Conservation (phyloP, 2,329 filamentous ascomycete genomes). For the Paecilomyces dactylethromorphus region DNA sequence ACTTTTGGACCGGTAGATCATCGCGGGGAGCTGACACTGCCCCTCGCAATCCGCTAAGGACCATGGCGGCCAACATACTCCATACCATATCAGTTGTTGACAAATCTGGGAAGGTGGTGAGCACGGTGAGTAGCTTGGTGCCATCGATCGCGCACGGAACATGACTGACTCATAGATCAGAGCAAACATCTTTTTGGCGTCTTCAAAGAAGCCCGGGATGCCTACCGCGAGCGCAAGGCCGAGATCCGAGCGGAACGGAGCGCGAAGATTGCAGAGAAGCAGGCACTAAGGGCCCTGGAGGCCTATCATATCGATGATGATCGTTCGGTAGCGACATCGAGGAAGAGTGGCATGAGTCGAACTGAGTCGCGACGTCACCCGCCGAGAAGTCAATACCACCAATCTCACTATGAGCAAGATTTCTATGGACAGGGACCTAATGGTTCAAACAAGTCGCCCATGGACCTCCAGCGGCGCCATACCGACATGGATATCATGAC, state of each 20-base stretch:
- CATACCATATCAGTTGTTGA: conserved; percentile 88
- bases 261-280: conserved; percentile 49
- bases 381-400: conserved; percentile 18
- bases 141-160: conserved; percentile 4
- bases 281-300: conserved; percentile 51
- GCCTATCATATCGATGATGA: conserved; percentile 44
- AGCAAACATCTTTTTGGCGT: conserved; percentile 85
- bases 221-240: conserved; percentile 82
- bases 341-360: conserved; percentile 28
- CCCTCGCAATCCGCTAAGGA: conserved; percentile 4
- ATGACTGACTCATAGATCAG: conserved; percentile 39
- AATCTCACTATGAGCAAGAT: conserved; percentile 23
- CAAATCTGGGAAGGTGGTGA: conserved; percentile 84
- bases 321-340: conserved; percentile 37
- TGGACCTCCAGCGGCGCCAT: conserved; percentile 29
- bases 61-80: conserved; percentile 21
- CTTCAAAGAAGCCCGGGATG: conserved; percentile 84
- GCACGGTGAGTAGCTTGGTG: conserved; percentile 57
- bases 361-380: conserved; percentile 14
- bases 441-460: conserved; percentile 4
- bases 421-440: conserved; percentile 8
- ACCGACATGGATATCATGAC: conserved; percentile 28
- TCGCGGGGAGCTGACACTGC: neutral
- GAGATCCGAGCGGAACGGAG: conserved; percentile 68
- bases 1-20: neutral